Base-by-base conservation (phyloP, 2,329 filamentous ascomycete species). In the Uncinocarpus reesii region DNA sequence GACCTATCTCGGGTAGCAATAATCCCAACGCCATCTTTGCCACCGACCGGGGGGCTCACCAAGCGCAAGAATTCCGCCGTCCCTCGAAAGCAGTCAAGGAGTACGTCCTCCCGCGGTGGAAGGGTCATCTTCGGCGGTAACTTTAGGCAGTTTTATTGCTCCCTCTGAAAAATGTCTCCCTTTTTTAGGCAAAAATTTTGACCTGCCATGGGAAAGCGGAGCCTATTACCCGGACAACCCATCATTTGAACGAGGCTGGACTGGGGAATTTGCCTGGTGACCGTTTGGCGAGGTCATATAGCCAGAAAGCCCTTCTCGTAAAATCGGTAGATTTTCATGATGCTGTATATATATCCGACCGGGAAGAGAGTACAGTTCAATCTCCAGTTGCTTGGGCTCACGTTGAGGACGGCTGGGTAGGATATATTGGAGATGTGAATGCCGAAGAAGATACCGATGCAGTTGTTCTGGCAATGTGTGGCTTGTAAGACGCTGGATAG, bases 371-470 rank as follows among this genome's bases (percentile, higher is more conserved):
- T n/a, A n/a, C n/a, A n/a, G n/a, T n/a, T n/a, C n/a, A n/a, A n/a
- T n/a, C 58, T 2, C 55, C 57, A 8, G 54, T 61, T 2, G 60
- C 53, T 13, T 59, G 55, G 44, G 49, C 53, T 4, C 54, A 49
- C n/a, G 49, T 58, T 36, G 60, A 54, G 31, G 29, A 56, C 13
- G 59, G 60, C 21, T 60, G 50, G 41, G 21, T 63, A 36, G 55
- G 55, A 21, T 63, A 62, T 53, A 32, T 56, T 46, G 62, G 61
- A 24, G 58, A 62, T 54, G 57, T 60, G 13, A 62, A 62, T 51
- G 23, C 31, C 2, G 59, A 58, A 34, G 44, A 53, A 23, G 57
- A 40, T 7, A 56, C 54, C 7, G 43, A 55, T 29, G 37, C 38
- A 23, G 47, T 61, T 7, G 54, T 61, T 23, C 29, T 60, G 28